A percentile compares a stretch with the other conserved stretches of the same genome.
Conservation (phyloP, 495 filamentous ascomycete species). For the Parathielavia appendiculata region DNA sequence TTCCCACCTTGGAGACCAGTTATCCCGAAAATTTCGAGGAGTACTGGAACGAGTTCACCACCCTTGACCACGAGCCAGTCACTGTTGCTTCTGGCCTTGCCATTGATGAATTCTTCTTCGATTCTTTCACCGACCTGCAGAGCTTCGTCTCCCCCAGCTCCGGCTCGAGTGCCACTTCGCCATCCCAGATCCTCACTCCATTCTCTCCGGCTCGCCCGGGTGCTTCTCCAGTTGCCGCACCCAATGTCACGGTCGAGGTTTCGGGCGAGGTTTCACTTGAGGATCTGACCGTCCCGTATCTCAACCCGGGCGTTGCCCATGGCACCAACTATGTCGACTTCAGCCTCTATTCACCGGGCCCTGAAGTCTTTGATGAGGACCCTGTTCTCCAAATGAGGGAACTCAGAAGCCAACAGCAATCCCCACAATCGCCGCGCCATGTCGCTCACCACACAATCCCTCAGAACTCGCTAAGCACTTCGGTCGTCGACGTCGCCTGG, state of each 20-base stretch:
- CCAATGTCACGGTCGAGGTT: conserved; percentile 12
- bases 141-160: conserved; percentile 36
- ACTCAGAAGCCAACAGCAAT: conserved; percentile 13
- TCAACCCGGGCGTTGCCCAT: conserved; percentile 35
- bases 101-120: conserved; percentile 33
- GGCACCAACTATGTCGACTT: conserved; percentile 48
- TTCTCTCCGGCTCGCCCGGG: conserved; percentile 17
- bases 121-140: conserved; percentile 37
- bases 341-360: conserved; percentile 47
- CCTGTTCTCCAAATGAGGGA: conserved; percentile 25
- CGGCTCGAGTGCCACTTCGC: conserved; percentile 34
- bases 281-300: conserved; percentile 38
- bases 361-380: conserved; percentile 42
- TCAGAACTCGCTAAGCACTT: not conserved
- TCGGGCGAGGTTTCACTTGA: conserved; percentile 16
- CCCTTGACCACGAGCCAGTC: conserved; percentile 34
- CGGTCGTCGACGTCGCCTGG: not conserved
- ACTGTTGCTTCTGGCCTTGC: conserved; percentile 17
- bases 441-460: not conserved
- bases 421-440: conserved; percentile 7
- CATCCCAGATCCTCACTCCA: conserved; percentile 36
- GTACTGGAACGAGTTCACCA: conserved; percentile 40
- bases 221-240: conserved; percentile 20
- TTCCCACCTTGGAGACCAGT: conserved; percentile 15
- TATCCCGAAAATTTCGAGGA: conserved; percentile 21